Base-by-base conservation (phyloP, 164 flowering plant genomes). In the Vitis labrusca region DNA sequence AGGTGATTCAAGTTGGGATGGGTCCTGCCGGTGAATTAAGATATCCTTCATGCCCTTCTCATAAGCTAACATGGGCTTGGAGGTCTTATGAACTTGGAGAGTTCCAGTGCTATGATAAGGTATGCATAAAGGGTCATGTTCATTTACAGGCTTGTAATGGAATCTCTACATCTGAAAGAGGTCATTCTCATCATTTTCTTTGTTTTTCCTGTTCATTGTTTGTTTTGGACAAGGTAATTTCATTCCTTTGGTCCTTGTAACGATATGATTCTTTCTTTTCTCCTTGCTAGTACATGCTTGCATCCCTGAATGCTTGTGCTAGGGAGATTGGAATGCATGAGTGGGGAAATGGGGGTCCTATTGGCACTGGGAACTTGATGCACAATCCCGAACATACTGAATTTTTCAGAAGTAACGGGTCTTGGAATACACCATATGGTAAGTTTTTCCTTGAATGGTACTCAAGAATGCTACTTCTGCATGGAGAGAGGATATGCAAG, bases 81-180 rank as follows among this genome's bases (percentile, higher is more conserved):
- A 74, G 71, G 17, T 44, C 76, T 8, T 79, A 71, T 68, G 92
- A 80, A 60, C 77, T 87, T 74, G 90, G 93, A 55, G 93, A 87
- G 73, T 91, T 90, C 61, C 94, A 88, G 59, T 89, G 91, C 80
- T 87, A 84, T 82, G 97, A 91, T 73, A 87, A 89, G 91, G 90
- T 88, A 76, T 9, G 68, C 32, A 68, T 48, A 54, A 63, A 17
- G 9, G 47, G 23, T 48, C n/a, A 47, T 16, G 23, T 66, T 13
- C 14, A 19, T 37, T 49, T 23, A 47, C 44, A 15, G 14, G 61
- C 57, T 60, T 17, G 37, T 62, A 19, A 17, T 56, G 44, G 44
- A 37, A 44, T 59, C 14, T n/a, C 3, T 9, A 11, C 48, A n/a
- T 11, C 15, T 68, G 55, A 16, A 12, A 1, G 63, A 57, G 48